Evolutionary conservation across 2,329 filamentous ascomycete species (phyloP).

Genomic region (Lithohypha guttulata): DNA sequence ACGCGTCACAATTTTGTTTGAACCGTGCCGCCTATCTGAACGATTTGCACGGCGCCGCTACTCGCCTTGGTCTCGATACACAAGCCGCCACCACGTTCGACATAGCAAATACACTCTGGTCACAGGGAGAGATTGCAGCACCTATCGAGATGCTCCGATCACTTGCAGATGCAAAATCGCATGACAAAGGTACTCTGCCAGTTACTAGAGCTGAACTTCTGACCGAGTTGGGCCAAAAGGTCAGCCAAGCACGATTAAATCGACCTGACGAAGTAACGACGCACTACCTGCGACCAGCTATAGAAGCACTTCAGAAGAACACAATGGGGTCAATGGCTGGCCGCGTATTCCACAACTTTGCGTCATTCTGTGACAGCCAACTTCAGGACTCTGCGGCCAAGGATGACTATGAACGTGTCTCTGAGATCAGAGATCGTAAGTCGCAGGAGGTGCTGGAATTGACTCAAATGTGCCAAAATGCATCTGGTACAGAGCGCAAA

Average conservation of each 20-base stretch:
- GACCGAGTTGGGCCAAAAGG: slow-evolving; percentile 76
- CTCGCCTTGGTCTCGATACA: slow-evolving; percentile 60
- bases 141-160: slow-evolving; percentile 82
- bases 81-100: slow-evolving; percentile 71
- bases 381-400: slow-evolving; percentile 74
- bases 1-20: slow-evolving; percentile 73
- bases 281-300: slow-evolving; percentile 72
- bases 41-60: slow-evolving; percentile 60
- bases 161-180: slow-evolving; percentile 50
- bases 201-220: slow-evolving; percentile 70
- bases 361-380: slow-evolving; percentile 88
- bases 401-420: slow-evolving; percentile 72
- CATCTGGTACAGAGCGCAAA: slow-evolving; percentile 41
- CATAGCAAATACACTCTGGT: slow-evolving; percentile 83
- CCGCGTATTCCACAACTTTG: slow-evolving; percentile 88
- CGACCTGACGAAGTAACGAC: slow-evolving; percentile 84
- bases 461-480: slow-evolving; percentile 45
- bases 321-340: slow-evolving; percentile 63
- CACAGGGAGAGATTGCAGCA: slow-evolving; percentile 77
- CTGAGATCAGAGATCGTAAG: slow-evolving; percentile 69
- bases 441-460: slow-evolving; percentile 68
- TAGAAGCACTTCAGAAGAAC: slow-evolving; percentile 64
- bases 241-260: slow-evolving; percentile 80
- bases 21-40: slow-evolving; percentile 76
- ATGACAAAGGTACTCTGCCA: slow-evolving; percentile 58